These are phyloP conservation scores for Alternaria burnsii DNA, from an alignment of 2,329 filamentous ascomycete genomes.

Conservation along the genomic window DNA sequence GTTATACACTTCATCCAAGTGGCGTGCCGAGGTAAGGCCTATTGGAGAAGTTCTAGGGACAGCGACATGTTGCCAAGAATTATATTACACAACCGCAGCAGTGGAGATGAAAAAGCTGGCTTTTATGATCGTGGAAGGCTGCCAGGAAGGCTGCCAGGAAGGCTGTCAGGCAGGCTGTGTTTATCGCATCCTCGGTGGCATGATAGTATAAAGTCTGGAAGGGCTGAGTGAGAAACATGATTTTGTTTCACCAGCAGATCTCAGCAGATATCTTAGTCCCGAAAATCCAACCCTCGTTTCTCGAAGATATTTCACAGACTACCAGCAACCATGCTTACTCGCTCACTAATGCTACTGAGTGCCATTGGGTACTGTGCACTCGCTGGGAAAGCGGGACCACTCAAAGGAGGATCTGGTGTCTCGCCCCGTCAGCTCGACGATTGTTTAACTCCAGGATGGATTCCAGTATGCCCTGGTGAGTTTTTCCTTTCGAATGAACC, in stretches of 20 bases:
- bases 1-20: background rate
- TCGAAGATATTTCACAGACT: background rate
- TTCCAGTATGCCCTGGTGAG: constrained; percentile 1
- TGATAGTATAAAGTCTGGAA: background rate
- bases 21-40: background rate
- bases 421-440: constrained; percentile 3
- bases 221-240: background rate
- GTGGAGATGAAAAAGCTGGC: constrained; percentile 2
- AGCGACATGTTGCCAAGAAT: background rate
- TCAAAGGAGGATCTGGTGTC: background rate
- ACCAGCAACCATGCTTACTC: background rate
- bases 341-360: background rate
- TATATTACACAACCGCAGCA: background rate
- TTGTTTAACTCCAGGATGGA: background rate
- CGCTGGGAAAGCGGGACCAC: background rate
- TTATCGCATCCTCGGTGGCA: background rate
- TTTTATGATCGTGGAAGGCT: background rate
- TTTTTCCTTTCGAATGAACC: background rate
- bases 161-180: background rate
- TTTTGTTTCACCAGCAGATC: background rate
- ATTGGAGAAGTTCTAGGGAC: constrained; percentile 1
- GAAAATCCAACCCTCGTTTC: background rate
- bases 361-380: background rate
- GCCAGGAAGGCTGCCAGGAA: background rate
- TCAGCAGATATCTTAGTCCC: background rate